A percentile compares a stretch with the other conserved stretches of the same genome.
These are phyloP conservation scores for Pseudocercospora fuligena DNA, from an alignment of 2,329 filamentous ascomycete genomes.

Conservation along the genomic window DNA sequence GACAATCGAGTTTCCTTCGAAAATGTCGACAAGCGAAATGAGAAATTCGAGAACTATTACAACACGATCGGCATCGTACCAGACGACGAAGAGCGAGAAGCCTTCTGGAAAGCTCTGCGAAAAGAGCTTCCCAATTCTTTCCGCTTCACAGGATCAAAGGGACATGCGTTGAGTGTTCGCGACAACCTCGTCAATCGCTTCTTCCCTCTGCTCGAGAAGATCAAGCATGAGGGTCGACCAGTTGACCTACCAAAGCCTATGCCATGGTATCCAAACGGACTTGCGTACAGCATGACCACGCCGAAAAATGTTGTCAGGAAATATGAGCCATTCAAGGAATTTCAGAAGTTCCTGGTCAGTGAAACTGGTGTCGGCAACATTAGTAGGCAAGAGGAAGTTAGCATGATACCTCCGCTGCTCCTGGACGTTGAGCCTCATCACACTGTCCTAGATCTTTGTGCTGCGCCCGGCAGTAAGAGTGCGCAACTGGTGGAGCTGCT, in stretches of 20 bases:
- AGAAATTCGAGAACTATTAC: constrained; percentile 86
- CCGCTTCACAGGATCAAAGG: constrained; percentile 93
- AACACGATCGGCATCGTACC: constrained; percentile 75
- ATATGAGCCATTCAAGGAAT: constrained; percentile 90
- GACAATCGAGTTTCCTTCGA: constrained; percentile 54
- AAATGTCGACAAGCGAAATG: constrained; percentile 77
- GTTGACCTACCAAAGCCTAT: constrained; percentile 84
- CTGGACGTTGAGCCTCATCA: constrained; percentile 91
- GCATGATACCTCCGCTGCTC: constrained; percentile 96
- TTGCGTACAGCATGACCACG: constrained; percentile 98
- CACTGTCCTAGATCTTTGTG: constrained; percentile 93
- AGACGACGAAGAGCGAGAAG: constrained; percentile 71
- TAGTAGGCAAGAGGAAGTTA: constrained; percentile 94
- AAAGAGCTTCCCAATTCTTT: constrained; percentile 95
- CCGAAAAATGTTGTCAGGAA: constrained; percentile 94
- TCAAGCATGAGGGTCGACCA: constrained; percentile 78
- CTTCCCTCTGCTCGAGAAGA: constrained; percentile 85
- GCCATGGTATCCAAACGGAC: constrained; percentile 89
- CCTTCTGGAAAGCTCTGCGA: constrained; percentile 83
- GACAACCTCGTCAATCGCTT: constrained; percentile 85
- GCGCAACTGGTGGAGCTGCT: constrained; percentile 94
- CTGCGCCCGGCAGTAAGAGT: constrained; percentile 95
- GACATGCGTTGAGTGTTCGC: constrained; percentile 91
- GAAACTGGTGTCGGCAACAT: constrained; percentile 98
- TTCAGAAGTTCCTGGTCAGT: constrained; percentile 96